A percentile compares a stretch with the other conserved stretches of the same genome.
Evolutionary conservation across 345 rosid species (phyloP).

Genomic region (Syzygium grande): DNA sequence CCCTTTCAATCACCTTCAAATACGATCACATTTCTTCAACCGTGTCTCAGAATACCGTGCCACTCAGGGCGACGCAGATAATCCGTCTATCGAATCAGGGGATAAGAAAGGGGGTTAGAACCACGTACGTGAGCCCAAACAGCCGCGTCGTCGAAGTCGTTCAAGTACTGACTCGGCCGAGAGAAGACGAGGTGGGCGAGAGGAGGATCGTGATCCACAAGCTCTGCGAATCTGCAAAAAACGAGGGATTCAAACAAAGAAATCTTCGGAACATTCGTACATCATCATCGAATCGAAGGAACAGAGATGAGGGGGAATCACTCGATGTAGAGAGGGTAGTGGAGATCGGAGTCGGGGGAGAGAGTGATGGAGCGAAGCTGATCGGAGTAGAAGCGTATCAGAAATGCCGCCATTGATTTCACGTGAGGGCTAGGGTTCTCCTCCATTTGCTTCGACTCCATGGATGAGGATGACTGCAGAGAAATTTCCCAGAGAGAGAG

Average conservation of each 20-base stretch:
- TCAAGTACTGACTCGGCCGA: conserved; percentile 46
- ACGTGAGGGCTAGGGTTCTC: conserved; percentile 14
- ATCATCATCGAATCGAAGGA: background rate
- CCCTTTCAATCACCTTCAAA: background rate
- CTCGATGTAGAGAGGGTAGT: conserved; percentile 72
- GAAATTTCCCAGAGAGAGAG: background rate
- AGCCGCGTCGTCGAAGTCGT: conserved; percentile 62
- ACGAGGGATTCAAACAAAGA: background rate
- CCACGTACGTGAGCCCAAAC: conserved; percentile 65
- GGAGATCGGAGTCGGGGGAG: conserved; percentile 69
- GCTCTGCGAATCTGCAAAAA: conserved; percentile 59
- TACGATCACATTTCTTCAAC: background rate
- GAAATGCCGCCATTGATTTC: conserved; percentile 50
- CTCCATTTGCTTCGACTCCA: background rate
- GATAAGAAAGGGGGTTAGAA: background rate
- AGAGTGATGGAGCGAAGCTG: conserved; percentile 63
- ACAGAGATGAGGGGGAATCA: background rate
- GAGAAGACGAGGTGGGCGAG: conserved; percentile 54
- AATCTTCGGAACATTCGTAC: background rate
- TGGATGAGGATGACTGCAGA: background rate
- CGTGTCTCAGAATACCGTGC: background rate
- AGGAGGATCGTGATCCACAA: conserved; percentile 52
- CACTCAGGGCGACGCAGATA: background rate
- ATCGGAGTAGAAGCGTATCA: conserved; percentile 38
- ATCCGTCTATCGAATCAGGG: background rate